Evolutionary conservation across 208 protist species (phyloP).

Genomic region (Wallacemonas sp.): DNA sequence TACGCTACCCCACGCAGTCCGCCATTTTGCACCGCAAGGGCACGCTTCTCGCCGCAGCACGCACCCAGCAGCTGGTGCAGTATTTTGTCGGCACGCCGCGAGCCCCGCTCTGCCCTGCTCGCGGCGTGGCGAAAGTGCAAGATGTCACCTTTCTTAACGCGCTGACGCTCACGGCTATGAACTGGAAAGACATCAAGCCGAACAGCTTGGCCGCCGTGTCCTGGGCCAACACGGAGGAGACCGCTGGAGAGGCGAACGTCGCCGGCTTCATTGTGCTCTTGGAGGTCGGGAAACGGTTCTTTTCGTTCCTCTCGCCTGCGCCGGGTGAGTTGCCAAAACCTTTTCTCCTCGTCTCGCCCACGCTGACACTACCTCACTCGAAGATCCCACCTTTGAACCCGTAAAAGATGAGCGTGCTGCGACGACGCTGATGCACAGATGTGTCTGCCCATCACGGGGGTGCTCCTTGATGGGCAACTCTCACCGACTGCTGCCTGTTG

Average conservation of each 20-base stretch:
- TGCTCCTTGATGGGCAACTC: too few species aligned
- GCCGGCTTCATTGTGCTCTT: constrained; percentile 78
- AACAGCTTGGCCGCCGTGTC: constrained; percentile 64
- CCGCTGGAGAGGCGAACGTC: constrained; percentile 59
- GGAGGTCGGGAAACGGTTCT: constrained; percentile 71
- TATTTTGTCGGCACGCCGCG: constrained; percentile 77
- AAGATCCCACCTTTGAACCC: constrained; percentile 26
- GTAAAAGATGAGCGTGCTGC: too few species aligned
- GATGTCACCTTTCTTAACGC: constrained; percentile 77
- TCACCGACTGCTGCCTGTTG: not conserved
- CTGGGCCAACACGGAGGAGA: constrained; percentile 61
- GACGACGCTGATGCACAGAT: too few species aligned
- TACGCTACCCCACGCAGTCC: constrained; percentile 46
- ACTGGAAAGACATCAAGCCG: constrained; percentile 47
- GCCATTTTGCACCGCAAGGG: constrained; percentile 30
- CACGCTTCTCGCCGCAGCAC: constrained; percentile 22
- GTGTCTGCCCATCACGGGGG: too few species aligned
- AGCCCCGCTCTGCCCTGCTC: constrained; percentile 51
- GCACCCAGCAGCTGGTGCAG: constrained; percentile 39
- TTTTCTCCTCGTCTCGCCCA: constrained; percentile 75
- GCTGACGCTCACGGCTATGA: constrained; percentile 49
- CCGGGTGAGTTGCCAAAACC: constrained; percentile 66
- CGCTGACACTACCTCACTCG: constrained; percentile 46
- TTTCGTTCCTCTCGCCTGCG: constrained; percentile 74
- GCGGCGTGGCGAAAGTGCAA: constrained; percentile 49